Conservation (phyloP, 2,329 filamentous ascomycete species). For the Sphaerulina populicola region DNA sequence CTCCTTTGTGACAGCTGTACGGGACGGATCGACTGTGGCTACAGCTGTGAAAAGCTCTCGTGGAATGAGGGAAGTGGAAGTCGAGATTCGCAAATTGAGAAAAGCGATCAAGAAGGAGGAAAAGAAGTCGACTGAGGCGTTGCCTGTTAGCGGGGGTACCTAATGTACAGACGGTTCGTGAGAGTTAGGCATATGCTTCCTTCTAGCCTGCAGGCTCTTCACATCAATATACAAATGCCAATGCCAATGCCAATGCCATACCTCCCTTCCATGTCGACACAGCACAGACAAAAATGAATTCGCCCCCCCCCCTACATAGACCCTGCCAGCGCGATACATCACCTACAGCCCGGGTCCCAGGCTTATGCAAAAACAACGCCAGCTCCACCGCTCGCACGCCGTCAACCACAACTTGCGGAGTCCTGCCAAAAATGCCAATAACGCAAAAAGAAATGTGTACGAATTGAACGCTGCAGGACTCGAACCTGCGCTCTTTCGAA, state of each 20-base stretch:
- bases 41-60: conserved; percentile 50
- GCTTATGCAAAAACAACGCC: too few relatives aligned
- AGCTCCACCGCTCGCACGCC: too few relatives aligned
- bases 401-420: too few relatives aligned
- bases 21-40: conserved; percentile 50
- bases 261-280: too few relatives aligned
- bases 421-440: not conserved
- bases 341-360: too few relatives aligned
- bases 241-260: too few relatives aligned
- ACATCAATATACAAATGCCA: too few relatives aligned
- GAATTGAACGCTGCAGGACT: conserved; percentile 6
- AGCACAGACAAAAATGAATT: too few relatives aligned
- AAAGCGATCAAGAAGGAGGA: conserved; percentile 40
- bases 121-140: not conserved
- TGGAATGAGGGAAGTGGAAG: conserved; percentile 58
- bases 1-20: conserved; percentile 47
- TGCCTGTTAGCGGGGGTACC: too few relatives aligned
- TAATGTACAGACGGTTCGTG: not conserved
- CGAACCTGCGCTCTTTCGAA: conserved; percentile 7
- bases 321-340: too few relatives aligned
- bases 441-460: not conserved
- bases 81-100: conserved; percentile 54
- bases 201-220: too few relatives aligned
- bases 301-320: too few relatives aligned
- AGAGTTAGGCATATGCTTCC: not conserved